A percentile compares a stretch with the other conserved stretches of the same genome.
Conservation (phyloP, 2,329 filamentous ascomycete species). For the Fusarium musae region DNA sequence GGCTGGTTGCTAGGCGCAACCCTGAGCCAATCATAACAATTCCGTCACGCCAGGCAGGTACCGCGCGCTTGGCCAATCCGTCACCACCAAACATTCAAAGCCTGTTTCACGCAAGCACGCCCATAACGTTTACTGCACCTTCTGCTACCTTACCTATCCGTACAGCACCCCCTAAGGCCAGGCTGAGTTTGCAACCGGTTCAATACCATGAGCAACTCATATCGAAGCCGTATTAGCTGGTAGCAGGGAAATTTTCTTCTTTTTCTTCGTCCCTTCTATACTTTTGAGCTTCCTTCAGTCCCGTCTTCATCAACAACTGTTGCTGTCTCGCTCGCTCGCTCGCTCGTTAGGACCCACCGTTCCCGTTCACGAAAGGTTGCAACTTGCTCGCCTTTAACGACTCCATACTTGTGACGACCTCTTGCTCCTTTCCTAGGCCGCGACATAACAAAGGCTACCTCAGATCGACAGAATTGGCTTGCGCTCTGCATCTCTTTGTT, state of each 20-base stretch:
- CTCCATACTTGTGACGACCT: slow-evolving; percentile 23
- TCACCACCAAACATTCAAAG: slow-evolving; percentile 39
- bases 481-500: slow-evolving; percentile 5
- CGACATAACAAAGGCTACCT: slow-evolving; percentile 2
- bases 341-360: slow-evolving; percentile 37
- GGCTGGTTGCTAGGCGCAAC: slow-evolving; percentile 43
- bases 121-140: slow-evolving; percentile 18
- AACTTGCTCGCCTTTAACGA: slow-evolving; percentile 36
- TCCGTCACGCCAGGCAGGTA: slow-evolving; percentile 13
- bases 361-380: slow-evolving; percentile 41
- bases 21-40: slow-evolving; percentile 12
- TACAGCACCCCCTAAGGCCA: slow-evolving; percentile 27
- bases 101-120: slow-evolving; percentile 28
- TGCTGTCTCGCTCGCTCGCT: slow-evolving; percentile 17
- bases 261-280: slow-evolving; percentile 26
- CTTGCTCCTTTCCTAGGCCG: slow-evolving; percentile 15
- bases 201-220: slow-evolving; percentile 40
- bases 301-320: slow-evolving; percentile 15
- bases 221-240: slow-evolving; percentile 35
- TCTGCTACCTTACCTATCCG: neutral
- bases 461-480: neutral
- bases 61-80: slow-evolving; percentile 40
- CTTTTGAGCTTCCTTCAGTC: slow-evolving; percentile 16
- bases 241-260: slow-evolving; percentile 35
- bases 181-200: slow-evolving; percentile 23